phyloP scores from a whole-genome alignment of 2,329 filamentous ascomycete genomes.

The Plectosphaerella sp. region DNA sequence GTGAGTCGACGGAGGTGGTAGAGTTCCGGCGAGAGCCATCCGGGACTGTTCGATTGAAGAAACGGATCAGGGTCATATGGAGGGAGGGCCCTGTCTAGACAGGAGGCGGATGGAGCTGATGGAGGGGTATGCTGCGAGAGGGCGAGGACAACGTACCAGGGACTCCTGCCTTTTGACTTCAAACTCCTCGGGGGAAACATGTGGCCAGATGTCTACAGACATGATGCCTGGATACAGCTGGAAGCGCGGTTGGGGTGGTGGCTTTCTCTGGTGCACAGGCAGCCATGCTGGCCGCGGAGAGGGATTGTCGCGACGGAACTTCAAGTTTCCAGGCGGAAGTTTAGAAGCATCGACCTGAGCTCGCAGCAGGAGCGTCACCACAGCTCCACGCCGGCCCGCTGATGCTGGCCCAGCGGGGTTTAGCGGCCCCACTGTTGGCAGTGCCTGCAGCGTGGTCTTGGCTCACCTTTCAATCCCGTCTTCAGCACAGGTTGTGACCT shows the following conservation, averaged over 20 bases:
- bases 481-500: no score
- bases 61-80: neutral
- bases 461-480: no score
- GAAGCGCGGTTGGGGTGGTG: slow-evolving; percentile 1
- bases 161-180: slow-evolving; percentile 43
- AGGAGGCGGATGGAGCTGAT: neutral
- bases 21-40: neutral
- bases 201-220: slow-evolving; percentile 57
- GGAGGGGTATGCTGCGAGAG: neutral
- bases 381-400: no score
- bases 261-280: slow-evolving; percentile 13
- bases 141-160: slow-evolving; percentile 35
- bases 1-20: neutral
- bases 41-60: neutral
- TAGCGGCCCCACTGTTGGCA: neutral
- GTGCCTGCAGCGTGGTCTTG: neutral
- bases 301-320: slow-evolving; percentile 1
- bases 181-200: slow-evolving; percentile 44
- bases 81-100: neutral
- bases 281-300: slow-evolving; percentile 16
- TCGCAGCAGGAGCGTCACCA: no score
- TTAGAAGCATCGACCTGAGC: no score
- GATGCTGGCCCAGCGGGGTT: neutral
- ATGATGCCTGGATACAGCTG: slow-evolving; percentile 27
- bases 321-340: neutral